Percentiles rank a stretch among this genome's conserved stretches.
These are phyloP conservation scores for Plectosphaerella sp. DNA, from an alignment of 2,329 filamentous ascomycete species.

Conservation along the genomic window DNA sequence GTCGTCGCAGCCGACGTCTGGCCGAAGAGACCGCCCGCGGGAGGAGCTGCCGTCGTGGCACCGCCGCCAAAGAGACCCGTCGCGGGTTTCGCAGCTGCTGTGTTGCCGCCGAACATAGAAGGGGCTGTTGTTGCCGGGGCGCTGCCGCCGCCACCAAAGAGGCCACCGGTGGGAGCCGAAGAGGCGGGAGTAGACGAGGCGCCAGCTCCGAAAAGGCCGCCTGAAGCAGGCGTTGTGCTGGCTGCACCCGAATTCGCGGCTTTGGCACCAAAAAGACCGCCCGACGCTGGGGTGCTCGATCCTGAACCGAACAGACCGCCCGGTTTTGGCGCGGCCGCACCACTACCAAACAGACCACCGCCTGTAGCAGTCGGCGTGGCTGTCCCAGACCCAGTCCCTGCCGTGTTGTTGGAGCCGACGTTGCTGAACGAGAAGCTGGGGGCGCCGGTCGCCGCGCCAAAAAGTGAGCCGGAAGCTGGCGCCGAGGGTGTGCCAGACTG, in stretches of 20 bases:
- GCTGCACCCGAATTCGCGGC: constrained; percentile 5
- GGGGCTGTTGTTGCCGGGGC: background rate
- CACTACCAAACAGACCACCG: constrained; percentile 23
- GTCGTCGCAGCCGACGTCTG: constrained; percentile 13
- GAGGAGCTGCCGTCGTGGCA: constrained; percentile 17
- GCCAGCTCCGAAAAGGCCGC: constrained; percentile 6
- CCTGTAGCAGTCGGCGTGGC: constrained; percentile 19
- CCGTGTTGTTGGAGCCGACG: constrained; percentile 8
- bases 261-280: constrained; percentile 24
- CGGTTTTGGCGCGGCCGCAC: constrained; percentile 17
- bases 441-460: constrained; percentile 27
- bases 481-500: constrained; percentile 25
- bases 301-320: constrained; percentile 18
- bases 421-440: constrained; percentile 38
- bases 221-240: constrained; percentile 6
- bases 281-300: constrained; percentile 16
- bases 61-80: constrained; percentile 14
- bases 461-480: constrained; percentile 33
- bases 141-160: constrained; percentile 1
- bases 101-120: constrained; percentile 11
- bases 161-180: constrained; percentile 12
- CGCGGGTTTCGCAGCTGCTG: constrained; percentile 17
- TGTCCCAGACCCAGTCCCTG: constrained; percentile 17
- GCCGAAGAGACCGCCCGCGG: constrained; percentile 21
- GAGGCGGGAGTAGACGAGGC: constrained; percentile 9